These are phyloP conservation scores for Panellus pusillus DNA, from an alignment of 768 basidiomycete genomes.

Conservation along the genomic window DNA sequence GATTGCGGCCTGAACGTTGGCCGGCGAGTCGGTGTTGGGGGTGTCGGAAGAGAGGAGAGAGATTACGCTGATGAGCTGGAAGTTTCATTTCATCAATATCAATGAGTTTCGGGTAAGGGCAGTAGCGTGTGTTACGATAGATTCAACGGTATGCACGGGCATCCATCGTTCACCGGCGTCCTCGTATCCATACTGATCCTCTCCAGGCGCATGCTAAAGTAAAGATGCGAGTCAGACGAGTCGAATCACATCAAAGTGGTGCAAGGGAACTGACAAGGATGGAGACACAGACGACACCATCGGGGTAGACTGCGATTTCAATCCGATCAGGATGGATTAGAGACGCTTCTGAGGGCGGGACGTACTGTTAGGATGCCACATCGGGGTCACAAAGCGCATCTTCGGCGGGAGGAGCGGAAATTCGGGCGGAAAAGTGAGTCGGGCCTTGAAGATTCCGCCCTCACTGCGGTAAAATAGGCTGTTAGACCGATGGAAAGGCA, in stretches of 20 bases:
- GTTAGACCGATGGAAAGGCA: slow-evolving; percentile 11
- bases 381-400: slow-evolving; percentile 92
- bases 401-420: slow-evolving; percentile 91
- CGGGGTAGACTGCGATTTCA: slow-evolving; percentile 71
- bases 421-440: slow-evolving; percentile 85
- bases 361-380: slow-evolving; percentile 98
- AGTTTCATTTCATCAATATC: too few species aligned
- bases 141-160: slow-evolving; percentile 96
- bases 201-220: slow-evolving; percentile 85
- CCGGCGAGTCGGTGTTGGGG: slow-evolving; percentile 91
- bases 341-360: slow-evolving; percentile 9
- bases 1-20: slow-evolving; percentile 95
- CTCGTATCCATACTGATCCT: slow-evolving; percentile 96
- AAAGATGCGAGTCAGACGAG: slow-evolving; percentile 5
- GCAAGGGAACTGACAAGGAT: slow-evolving; percentile 64
- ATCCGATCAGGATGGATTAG: slow-evolving; percentile 3
- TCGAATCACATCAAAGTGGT: neutral
- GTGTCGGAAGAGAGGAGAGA: slow-evolving; percentile 90
- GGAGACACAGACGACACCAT: slow-evolving; percentile 93
- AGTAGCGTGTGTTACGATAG: slow-evolving; percentile 63
- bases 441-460: slow-evolving; percentile 94
- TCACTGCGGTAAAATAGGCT: slow-evolving; percentile 54
- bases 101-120: too few species aligned
- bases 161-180: slow-evolving; percentile 97
- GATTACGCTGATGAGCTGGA: slow-evolving; percentile 91